Evolutionary conservation across 2,329 filamentous ascomycete species (phyloP).

Genomic region (Beauveria medogensis): DNA sequence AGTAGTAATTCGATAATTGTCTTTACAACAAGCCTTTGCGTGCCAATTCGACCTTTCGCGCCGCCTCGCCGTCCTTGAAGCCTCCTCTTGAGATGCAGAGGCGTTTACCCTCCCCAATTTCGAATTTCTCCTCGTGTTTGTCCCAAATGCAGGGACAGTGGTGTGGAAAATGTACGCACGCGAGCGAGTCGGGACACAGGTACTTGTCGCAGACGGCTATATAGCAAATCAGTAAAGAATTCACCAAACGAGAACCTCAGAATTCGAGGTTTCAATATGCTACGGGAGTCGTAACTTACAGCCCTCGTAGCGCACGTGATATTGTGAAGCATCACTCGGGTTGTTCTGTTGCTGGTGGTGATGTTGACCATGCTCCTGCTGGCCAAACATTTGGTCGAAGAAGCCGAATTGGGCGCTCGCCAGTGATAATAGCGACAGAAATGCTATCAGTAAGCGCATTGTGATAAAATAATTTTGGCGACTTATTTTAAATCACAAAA

Average conservation of each 20-base stretch:
- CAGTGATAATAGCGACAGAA: conserved; percentile 53
- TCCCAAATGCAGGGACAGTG: conserved; percentile 91
- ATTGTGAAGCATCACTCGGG: conserved; percentile 74
- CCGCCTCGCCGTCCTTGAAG: conserved; percentile 62
- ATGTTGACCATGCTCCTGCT: conserved; percentile 31
- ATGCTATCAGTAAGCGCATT: conserved; percentile 25
- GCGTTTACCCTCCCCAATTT: conserved; percentile 61
- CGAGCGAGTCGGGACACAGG: conserved; percentile 86
- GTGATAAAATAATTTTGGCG: conserved; percentile 7
- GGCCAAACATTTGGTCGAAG: conserved; percentile 95
- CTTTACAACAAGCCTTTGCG: conserved; percentile 64
- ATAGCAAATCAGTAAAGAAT: not conserved
- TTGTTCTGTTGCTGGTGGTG: conserved; percentile 65
- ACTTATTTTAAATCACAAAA: conserved; percentile 23
- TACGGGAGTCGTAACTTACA: conserved; percentile 37
- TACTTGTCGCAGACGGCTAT: conserved; percentile 84
- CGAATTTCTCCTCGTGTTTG: conserved; percentile 68
- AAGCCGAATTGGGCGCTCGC: conserved; percentile 79
- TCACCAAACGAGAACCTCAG: not conserved
- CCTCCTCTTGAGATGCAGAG: conserved; percentile 70
- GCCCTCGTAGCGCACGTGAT: conserved; percentile 60
- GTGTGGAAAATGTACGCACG: conserved; percentile 92
- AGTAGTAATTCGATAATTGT: not conserved
- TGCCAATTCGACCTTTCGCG: conserved; percentile 69
- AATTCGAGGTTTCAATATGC: not conserved